Evolutionary conservation across 257 asterid species (phyloP).

Genomic region (Solanum bulbocastanum): DNA sequence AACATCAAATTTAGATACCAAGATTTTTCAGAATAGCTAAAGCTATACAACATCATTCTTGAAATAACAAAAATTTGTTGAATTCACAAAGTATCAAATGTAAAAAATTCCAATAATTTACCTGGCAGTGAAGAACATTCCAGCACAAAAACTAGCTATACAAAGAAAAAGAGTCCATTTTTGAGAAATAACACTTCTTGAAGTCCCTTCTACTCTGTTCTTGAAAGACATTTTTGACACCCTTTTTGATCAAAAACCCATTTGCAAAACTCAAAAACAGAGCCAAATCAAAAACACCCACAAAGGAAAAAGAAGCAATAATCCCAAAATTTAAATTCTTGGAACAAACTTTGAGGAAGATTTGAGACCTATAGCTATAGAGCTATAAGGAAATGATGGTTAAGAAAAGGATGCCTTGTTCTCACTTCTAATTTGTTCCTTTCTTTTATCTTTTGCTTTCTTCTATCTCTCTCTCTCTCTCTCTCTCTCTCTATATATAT

Average conservation of each 20-base stretch:
- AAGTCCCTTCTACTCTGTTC: slow-evolving; percentile 53
- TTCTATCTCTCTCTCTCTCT: neutral
- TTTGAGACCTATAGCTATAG: neutral
- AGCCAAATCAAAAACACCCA: neutral
- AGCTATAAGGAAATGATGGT: neutral
- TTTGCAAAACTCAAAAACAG: neutral
- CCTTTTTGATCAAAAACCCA: slow-evolving; percentile 27
- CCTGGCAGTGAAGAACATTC: slow-evolving; percentile 82
- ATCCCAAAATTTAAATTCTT: slow-evolving; percentile 3
- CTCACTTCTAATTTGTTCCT: slow-evolving; percentile 23
- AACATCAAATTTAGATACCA: neutral
- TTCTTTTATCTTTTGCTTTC: slow-evolving; percentile 38
- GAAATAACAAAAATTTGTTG: neutral
- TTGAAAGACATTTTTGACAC: slow-evolving; percentile 31
- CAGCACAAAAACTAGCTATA: slow-evolving; percentile 60
- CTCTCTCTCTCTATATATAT: neutral
- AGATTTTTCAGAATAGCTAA: neutral
- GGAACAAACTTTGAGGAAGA: slow-evolving; percentile 8
- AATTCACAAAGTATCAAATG: neutral
- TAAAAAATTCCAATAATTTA: slow-evolving; percentile 2
- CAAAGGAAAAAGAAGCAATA: slow-evolving; percentile 4
- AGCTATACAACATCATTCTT: neutral
- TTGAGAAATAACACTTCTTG: slow-evolving; percentile 43
- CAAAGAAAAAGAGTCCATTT: slow-evolving; percentile 80
- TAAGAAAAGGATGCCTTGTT: slow-evolving; percentile 14